Base-by-base conservation (phyloP, 805 yeast genomes). In the Kuraishia borneana region DNA sequence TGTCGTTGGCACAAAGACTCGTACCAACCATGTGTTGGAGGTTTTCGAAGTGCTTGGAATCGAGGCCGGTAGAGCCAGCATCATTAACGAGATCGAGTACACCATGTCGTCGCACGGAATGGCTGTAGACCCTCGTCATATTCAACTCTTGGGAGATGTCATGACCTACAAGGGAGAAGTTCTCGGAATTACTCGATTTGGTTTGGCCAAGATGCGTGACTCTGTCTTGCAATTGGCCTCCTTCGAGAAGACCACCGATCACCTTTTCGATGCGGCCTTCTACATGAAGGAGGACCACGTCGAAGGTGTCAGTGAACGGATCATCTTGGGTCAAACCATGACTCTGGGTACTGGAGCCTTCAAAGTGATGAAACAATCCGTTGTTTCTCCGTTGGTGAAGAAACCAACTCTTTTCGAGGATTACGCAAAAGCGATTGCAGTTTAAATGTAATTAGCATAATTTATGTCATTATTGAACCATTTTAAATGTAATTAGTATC, bases 101-200 rank as follows among this genome's bases (percentile, higher is more conserved):
- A 92, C 98, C 36, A 92, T 92, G 99, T 78, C 95, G 53, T 85
- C 87, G 60, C 98, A 92, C 66, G 99, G 99, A 60, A 92, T 92
- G 98, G 84, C 95, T 56, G 96, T 92, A 33, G 99, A 92, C 68
- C 98, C 97, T 40, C 95, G 99, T 68, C 99, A 92, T 58, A 88
- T 94, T 55, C 97, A 92, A 63, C 65, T 92, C 31, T 64, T 92
- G 42, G 98, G 98, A 43, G 99, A 92, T 58, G 97, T 92, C 33
- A 92, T 92, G 99, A 85, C 97, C 0, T 92, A 84, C 58, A 92
- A 92, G 61, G 99, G 99, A 39, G 98, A 92, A 55, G 95, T 92
- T 9, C 69, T 94, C 46, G 98, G 99, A 58, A 92, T 92, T 53
- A 92, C 99, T 2, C 74, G 99, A 62, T 92, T 92, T 50, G 99